A percentile compares a stretch with the other conserved stretches of the same genome.
phyloP scores from a whole-genome alignment of 768 basidiomycete species.

The Dioszegia aurantiaca region DNA sequence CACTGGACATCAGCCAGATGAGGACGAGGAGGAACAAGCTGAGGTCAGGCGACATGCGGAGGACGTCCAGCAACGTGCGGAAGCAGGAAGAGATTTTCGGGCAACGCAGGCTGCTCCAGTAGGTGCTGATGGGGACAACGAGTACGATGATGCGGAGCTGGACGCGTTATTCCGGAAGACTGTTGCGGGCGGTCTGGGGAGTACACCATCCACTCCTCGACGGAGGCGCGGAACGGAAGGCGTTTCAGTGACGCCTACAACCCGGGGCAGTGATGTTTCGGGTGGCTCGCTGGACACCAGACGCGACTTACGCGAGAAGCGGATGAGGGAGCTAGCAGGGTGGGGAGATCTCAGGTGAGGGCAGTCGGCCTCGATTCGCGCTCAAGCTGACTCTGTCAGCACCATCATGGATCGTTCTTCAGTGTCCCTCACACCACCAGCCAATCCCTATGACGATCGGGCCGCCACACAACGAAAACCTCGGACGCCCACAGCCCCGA shows the following conservation, averaged over 20 bases:
- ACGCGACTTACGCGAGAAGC: constrained; percentile 18
- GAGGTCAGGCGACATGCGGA: constrained; percentile 26
- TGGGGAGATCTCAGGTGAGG: constrained; percentile 42
- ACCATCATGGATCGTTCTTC: constrained; percentile 45
- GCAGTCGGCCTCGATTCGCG: neutral
- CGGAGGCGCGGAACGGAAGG: constrained; percentile 8
- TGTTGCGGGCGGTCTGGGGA: constrained; percentile 5
- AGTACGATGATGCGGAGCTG: constrained; percentile 41
- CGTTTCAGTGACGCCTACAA: constrained; percentile 27
- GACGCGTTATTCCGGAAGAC: constrained; percentile 35
- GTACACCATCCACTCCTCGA: constrained; percentile 24
- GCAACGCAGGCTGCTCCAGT: constrained; percentile 34
- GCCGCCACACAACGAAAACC: constrained; percentile 28
- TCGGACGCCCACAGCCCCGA: constrained; percentile 10
- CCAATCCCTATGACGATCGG: constrained; percentile 32
- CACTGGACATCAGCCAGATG: constrained; percentile 23
- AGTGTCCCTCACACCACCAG: constrained; percentile 25
- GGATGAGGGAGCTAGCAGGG: constrained; percentile 41
- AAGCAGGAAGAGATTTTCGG: constrained; percentile 31
- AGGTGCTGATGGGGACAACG: constrained; percentile 12
- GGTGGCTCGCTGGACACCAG: constrained; percentile 17
- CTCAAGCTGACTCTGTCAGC: constrained; percentile 18
- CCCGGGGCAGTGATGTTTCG: constrained; percentile 10
- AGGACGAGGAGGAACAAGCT: constrained; percentile 39
- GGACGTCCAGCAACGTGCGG: constrained; percentile 37